Evolutionary conservation across 768 basidiomycete genomes (phyloP).

Genomic region (Tubosaeta brunneosetosa): DNA sequence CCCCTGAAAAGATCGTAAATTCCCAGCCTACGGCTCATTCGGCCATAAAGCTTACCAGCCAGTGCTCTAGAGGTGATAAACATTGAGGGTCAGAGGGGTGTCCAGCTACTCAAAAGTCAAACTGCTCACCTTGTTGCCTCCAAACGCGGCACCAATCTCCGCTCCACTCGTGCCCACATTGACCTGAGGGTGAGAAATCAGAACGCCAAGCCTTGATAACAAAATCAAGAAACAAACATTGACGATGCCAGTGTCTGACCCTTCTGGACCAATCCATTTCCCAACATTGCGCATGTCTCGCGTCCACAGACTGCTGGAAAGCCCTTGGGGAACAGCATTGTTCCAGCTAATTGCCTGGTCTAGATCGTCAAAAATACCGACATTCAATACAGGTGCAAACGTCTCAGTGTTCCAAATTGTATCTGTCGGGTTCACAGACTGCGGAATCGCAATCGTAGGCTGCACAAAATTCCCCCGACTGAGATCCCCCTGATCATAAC

Average conservation of each 20-base stretch:
- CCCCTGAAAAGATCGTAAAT: constrained; percentile 52
- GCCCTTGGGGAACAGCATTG: constrained; percentile 85
- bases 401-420: constrained; percentile 74
- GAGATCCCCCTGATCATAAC: constrained; percentile 48
- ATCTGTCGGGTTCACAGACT: constrained; percentile 47
- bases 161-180: constrained; percentile 68
- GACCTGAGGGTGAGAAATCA: constrained; percentile 36
- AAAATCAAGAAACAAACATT: constrained; percentile 52
- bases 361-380: constrained; percentile 79
- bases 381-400: constrained; percentile 87
- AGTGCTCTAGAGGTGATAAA: constrained; percentile 52
- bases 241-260: constrained; percentile 89
- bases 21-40: constrained; percentile 11
- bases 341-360: constrained; percentile 88
- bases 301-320: constrained; percentile 91
- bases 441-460: constrained; percentile 78
- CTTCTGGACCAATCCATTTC: constrained; percentile 87
- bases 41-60: constrained; percentile 56
- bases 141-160: constrained; percentile 84
- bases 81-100: constrained; percentile 10
- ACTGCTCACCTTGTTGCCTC: constrained; percentile 77
- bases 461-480: constrained; percentile 80
- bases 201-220: not conserved
- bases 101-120: constrained; percentile 12
- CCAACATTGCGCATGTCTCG: constrained; percentile 78